phyloP scores from a whole-genome alignment of 768 basidiomycete genomes.

The Mycena venus region DNA sequence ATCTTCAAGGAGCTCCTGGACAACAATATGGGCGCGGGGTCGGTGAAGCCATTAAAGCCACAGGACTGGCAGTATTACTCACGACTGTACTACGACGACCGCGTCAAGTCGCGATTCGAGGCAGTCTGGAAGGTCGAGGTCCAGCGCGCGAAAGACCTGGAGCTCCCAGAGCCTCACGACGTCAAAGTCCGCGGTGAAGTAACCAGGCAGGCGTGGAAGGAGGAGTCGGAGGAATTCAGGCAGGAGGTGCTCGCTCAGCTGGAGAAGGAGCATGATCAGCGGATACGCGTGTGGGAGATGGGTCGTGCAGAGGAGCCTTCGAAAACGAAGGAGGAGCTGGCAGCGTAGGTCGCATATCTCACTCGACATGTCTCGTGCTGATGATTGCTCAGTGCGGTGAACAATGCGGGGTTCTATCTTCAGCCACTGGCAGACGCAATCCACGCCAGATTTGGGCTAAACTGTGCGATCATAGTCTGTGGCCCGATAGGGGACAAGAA shows the following conservation, averaged over 20 bases:
- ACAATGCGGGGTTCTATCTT: background rate
- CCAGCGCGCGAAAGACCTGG: no score
- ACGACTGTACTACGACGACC: background rate
- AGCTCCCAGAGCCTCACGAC: no score
- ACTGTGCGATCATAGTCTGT: background rate
- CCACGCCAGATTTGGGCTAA: background rate
- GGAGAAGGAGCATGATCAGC: background rate
- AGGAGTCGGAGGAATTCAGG: background rate
- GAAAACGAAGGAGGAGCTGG: background rate
- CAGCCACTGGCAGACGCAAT: background rate
- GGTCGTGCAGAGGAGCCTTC: slow-evolving; percentile 12
- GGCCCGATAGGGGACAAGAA: background rate
- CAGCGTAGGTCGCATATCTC: background rate
- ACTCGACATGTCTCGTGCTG: no score
- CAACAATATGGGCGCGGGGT: background rate
- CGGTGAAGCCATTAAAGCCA: background rate
- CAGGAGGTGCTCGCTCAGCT: background rate
- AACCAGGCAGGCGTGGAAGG: background rate
- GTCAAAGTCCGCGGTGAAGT: no score
- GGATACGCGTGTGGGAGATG: slow-evolving; percentile 20
- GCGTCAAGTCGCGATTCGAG: background rate
- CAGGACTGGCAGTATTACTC: background rate
- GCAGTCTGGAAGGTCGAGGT: no score
- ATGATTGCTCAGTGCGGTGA: background rate
- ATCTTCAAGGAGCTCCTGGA: background rate